Percentiles rank a stretch among this genome's conserved stretches.
Evolutionary conservation across 208 protist genomes (phyloP).

Genomic region (Balamuthia mandrillaris): DNA sequence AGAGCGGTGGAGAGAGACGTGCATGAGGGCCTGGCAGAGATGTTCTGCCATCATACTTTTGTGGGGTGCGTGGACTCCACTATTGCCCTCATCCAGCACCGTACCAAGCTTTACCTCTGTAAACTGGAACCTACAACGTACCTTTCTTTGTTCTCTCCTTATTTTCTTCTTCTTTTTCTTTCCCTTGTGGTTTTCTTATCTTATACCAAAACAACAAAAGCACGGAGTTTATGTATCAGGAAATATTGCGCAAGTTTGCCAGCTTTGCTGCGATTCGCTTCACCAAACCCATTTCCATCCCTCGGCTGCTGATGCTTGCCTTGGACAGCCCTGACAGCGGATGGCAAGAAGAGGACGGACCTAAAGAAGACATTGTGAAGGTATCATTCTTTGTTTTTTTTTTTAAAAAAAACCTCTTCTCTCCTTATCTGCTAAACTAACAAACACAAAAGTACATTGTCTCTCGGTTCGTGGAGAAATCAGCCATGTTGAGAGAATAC

Average conservation of each 20-base stretch:
- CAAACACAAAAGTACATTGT: constrained; percentile 37
- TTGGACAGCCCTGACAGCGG: constrained; percentile 28
- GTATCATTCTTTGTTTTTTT: neutral
- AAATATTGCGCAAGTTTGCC: constrained; percentile 24
- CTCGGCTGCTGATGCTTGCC: constrained; percentile 6
- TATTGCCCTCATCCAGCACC: constrained; percentile 34
- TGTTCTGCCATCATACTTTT: constrained; percentile 16
- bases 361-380: constrained; percentile 32
- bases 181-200: no score
- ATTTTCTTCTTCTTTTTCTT: neutral
- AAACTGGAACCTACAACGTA: constrained; percentile 27
- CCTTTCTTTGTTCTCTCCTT: neutral
- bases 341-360: constrained; percentile 29
- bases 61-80: constrained; percentile 33
- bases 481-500: constrained; percentile 42
- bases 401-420: neutral
- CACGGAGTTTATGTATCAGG: constrained; percentile 48
- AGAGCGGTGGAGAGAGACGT: neutral
- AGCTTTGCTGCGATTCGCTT: constrained; percentile 32
- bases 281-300: neutral
- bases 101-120: constrained; percentile 50
- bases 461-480: neutral
- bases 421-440: no score
- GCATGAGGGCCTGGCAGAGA: constrained; percentile 27
- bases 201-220: no score